Conservation (phyloP, 2,329 filamentous ascomycete genomes). For the Paracorniculantispora psalliotae region DNA sequence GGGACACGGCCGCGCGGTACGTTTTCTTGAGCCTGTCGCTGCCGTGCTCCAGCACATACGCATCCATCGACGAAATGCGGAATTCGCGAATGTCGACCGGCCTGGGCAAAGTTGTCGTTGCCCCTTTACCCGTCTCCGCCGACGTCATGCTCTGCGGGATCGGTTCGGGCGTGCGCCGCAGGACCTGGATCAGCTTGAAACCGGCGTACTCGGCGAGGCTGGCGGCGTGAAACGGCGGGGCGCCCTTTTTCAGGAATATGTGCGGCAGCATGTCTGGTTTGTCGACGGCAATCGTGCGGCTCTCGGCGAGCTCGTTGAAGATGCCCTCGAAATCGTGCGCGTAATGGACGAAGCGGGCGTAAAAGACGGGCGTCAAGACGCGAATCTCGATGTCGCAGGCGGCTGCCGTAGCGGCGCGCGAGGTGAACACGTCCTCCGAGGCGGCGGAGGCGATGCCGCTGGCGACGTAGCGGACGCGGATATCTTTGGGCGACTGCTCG, state of each 20-base stretch:
- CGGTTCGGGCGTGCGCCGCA: slow-evolving; percentile 38
- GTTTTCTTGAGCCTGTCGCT: slow-evolving; percentile 20
- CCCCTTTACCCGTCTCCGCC: slow-evolving; percentile 19
- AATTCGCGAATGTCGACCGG: slow-evolving; percentile 41
- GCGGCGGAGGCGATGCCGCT: slow-evolving; percentile 34
- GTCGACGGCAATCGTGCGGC: slow-evolving; percentile 53
- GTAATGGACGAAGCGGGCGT: slow-evolving; percentile 61
- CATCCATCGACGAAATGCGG: slow-evolving; percentile 48
- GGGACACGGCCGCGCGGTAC: slow-evolving; percentile 36
- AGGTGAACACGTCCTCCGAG: not conserved
- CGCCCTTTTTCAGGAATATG: slow-evolving; percentile 37
- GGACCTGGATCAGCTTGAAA: slow-evolving; percentile 40
- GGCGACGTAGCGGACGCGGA: slow-evolving; percentile 51
- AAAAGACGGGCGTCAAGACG: slow-evolving; percentile 61
- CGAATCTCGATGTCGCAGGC: slow-evolving; percentile 42
- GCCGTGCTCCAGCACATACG: slow-evolving; percentile 36
- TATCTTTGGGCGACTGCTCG: slow-evolving; percentile 34
- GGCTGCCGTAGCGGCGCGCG: not conserved
- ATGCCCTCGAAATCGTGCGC: slow-evolving; percentile 57
- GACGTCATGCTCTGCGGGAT: slow-evolving; percentile 40
- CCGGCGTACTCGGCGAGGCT: slow-evolving; percentile 33
- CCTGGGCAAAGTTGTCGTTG: slow-evolving; percentile 7
- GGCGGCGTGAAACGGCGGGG: slow-evolving; percentile 28
- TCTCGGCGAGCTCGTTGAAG: slow-evolving; percentile 55
- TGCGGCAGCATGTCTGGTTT: slow-evolving; percentile 46